Conservation (phyloP, 306 rosid genomes). For the Urtica urens region DNA sequence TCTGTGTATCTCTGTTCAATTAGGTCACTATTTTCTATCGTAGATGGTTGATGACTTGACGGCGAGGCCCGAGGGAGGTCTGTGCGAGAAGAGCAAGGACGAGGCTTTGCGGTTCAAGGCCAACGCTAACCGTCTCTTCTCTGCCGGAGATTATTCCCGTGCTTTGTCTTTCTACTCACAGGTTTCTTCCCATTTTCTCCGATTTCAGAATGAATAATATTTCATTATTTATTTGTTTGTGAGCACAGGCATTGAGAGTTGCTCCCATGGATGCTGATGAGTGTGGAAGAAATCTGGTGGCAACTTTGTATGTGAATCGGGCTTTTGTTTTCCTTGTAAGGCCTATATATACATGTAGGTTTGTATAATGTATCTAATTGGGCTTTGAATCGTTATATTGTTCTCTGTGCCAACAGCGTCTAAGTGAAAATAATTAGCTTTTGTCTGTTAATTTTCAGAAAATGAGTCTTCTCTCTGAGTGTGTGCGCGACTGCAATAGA, state of each 20-base stretch:
- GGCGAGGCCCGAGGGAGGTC: slow-evolving; percentile 38
- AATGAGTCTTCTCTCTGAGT: slow-evolving; percentile 54
- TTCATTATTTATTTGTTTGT: neutral
- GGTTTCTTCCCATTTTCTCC: slow-evolving; percentile 24
- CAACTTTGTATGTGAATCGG: slow-evolving; percentile 61
- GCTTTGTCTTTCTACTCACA: slow-evolving; percentile 56
- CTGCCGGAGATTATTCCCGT: slow-evolving; percentile 28
- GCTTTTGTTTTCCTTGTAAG: slow-evolving; percentile 74
- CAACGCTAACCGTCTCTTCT: slow-evolving; percentile 57
- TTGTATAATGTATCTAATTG: neutral
- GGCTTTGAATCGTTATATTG: neutral
- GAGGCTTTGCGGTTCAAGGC: slow-evolving; percentile 50
- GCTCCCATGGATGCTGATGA: slow-evolving; percentile 54
- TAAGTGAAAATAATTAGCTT: neutral
- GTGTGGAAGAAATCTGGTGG: slow-evolving; percentile 43
- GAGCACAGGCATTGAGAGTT: slow-evolving; percentile 50
- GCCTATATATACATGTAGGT: neutral
- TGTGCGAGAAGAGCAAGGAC: slow-evolving; percentile 63
- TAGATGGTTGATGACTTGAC: slow-evolving; percentile 49
- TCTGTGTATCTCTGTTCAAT: neutral
- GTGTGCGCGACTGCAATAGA: slow-evolving; percentile 58
- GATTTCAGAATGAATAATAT: neutral
- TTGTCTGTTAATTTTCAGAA: slow-evolving; percentile 30
- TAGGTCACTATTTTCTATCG: neutral
- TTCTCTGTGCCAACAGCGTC: neutral